A percentile compares a stretch with the other conserved stretches of the same genome.
Evolutionary conservation across 2,329 filamentous ascomycete species (phyloP).

Genomic region (Verticillium nonalfalfae): DNA sequence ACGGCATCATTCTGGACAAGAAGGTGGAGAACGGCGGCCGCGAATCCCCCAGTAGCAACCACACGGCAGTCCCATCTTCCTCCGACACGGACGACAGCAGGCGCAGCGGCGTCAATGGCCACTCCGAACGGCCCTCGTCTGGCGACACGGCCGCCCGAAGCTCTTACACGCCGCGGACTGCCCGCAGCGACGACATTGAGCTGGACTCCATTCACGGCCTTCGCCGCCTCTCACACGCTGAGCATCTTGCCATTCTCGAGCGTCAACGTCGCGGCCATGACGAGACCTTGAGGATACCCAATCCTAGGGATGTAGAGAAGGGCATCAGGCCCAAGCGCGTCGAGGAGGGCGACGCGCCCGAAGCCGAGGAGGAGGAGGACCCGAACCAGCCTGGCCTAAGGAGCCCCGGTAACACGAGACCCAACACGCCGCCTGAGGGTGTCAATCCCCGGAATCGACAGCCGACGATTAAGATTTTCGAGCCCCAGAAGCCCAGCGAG

Average conservation of each 20-base stretch:
- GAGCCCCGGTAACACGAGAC: slow-evolving; percentile 15
- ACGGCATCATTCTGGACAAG: slow-evolving; percentile 45
- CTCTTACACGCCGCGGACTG: not conserved
- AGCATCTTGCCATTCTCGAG: slow-evolving; percentile 76
- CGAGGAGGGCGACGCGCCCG: slow-evolving; percentile 24
- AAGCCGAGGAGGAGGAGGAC: slow-evolving; percentile 26
- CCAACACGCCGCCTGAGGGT: slow-evolving; percentile 13
- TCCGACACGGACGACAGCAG: not conserved
- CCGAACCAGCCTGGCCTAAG: slow-evolving; percentile 11
- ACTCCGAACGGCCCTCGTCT: not conserved
- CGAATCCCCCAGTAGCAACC: slow-evolving; percentile 10
- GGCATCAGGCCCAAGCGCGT: slow-evolving; percentile 63
- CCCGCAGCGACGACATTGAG: not conserved
- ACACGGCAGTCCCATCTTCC: slow-evolving; percentile 3
- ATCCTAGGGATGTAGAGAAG: slow-evolving; percentile 81
- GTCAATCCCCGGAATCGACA: slow-evolving; percentile 16
- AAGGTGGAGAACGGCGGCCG: slow-evolving; percentile 23
- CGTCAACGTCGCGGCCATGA: slow-evolving; percentile 63
- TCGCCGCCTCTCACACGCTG: slow-evolving; percentile 35
- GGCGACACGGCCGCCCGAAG: not conserved
- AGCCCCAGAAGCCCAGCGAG: slow-evolving; percentile 42
- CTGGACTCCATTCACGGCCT: not conserved
- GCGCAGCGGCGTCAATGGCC: not conserved
- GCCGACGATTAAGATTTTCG: slow-evolving; percentile 61
- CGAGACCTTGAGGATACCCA: slow-evolving; percentile 78